Evolutionary conservation across 2,329 filamentous ascomycete genomes (phyloP).

Genomic region (Grosmannia penicillata): DNA sequence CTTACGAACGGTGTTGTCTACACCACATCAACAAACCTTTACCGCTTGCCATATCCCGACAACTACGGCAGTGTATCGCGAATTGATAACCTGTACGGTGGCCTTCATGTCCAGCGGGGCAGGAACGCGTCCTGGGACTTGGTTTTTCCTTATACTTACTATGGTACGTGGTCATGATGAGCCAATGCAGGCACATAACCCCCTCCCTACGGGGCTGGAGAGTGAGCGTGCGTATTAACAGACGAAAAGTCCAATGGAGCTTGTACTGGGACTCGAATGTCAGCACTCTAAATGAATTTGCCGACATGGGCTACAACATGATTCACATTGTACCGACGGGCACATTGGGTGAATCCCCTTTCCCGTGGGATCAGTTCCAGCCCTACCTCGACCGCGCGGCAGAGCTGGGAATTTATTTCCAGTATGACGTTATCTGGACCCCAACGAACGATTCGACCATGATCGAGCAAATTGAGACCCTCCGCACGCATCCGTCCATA

Average conservation of each 20-base stretch:
- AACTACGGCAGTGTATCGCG: not conserved
- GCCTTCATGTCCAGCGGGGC: not conserved
- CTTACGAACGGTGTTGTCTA: not conserved
- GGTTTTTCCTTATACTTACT: conserved; percentile 1
- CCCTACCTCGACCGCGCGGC: not conserved
- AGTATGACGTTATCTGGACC: not conserved
- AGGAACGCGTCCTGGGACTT: not conserved
- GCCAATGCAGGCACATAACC: too few relatives aligned
- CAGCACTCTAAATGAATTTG: not conserved
- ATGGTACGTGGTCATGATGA: too few relatives aligned
- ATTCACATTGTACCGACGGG: not conserved
- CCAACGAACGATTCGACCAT: not conserved
- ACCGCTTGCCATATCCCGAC: not conserved
- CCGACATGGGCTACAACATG: not conserved
- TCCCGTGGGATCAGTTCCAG: not conserved
- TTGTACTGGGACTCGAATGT: not conserved
- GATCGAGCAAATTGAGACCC: not conserved
- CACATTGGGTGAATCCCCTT: not conserved
- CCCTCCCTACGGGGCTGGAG: too few relatives aligned
- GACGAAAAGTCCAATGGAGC: not conserved
- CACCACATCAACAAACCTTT: not conserved
- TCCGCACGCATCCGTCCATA: not conserved
- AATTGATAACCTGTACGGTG: not conserved
- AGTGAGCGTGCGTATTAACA: too few relatives aligned
- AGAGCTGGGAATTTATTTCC: not conserved